Base-by-base conservation (phyloP, 495 filamentous ascomycete species). In the Penicillium coffeae region DNA sequence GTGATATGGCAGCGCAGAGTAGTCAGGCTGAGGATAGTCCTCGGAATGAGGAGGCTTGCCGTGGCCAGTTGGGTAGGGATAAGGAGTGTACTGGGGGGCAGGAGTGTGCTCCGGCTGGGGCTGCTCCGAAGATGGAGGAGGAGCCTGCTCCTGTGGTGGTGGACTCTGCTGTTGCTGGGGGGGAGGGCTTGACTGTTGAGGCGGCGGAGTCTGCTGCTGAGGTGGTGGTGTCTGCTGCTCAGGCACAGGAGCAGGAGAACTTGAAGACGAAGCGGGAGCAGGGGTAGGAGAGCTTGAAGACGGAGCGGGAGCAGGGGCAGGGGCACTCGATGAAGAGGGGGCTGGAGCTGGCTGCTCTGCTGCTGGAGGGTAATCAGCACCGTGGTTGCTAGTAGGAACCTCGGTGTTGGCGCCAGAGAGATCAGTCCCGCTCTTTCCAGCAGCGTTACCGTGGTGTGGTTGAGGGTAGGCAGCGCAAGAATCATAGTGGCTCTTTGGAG, bases 401-500 rank as follows among this genome's bases (percentile, higher is more conserved):
- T 45, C 3, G 3, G 50, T 59, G 16, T 64, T 47, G 16, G 48
- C 47, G 9, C 58, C 60, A 7, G 37, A 33, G 18, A 59, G 12
- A 25, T 64, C 58, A 6, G 54, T 44, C 0, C 60, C 60, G 2
- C 50, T 2, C 1, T 64, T 61, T 3, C 60, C 60, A 36, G 58
- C 60, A 2, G 60, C 60, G n/a, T 64, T 64, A 0, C 60, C 60
- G 13, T 41, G 47, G 15, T 10, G 21, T 9, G 45, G 49, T 13
- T 48, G 38, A 12, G 60, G 60, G 21, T 59, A 64, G 16, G 58
- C 52, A 13, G 49, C 52, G 35, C 60, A 64, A 10, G 37, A 45
- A 8, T 59, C 25, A 13, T 56, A 58, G 38, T 64, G 60, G 35
- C 55, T 58, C 38, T 59, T 40, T 6, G 57, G 57, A 14, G 58